Conservation (phyloP, 1,284 basidiomycete species). For the Thelephora terrestris region DNA sequence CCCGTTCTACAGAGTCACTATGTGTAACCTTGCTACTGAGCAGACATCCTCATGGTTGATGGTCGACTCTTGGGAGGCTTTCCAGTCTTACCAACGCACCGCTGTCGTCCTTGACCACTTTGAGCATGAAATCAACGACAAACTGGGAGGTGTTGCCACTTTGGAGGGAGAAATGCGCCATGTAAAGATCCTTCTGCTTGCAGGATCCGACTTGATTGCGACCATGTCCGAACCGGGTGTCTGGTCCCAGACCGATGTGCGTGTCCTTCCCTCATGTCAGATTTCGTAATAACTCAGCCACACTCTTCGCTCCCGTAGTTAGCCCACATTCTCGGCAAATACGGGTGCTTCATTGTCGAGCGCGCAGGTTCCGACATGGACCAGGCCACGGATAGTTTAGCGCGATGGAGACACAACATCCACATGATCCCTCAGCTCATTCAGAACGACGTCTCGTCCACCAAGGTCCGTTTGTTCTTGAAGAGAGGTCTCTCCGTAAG, state of each 20-base stretch:
- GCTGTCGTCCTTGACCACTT: slow-evolving; percentile 96
- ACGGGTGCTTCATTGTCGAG: slow-evolving; percentile 93
- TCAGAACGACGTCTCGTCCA: slow-evolving; percentile 96
- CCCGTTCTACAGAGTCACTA: slow-evolving; percentile 52
- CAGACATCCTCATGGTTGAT: slow-evolving; percentile 76
- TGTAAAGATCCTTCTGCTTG: slow-evolving; percentile 85
- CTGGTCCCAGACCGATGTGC: slow-evolving; percentile 89
- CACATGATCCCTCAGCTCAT: slow-evolving; percentile 93
- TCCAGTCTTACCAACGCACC: slow-evolving; percentile 90
- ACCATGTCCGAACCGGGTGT: slow-evolving; percentile 99
- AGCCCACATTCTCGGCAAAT: slow-evolving; percentile 91
- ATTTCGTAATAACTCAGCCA: slow-evolving; percentile 3
- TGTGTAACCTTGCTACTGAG: slow-evolving; percentile 83
- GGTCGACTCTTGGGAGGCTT: slow-evolving; percentile 96
- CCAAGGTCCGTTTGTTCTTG: slow-evolving; percentile 88
- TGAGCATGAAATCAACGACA: slow-evolving; percentile 84
- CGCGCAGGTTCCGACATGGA: slow-evolving; percentile 90
- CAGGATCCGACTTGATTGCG: slow-evolving; percentile 94
- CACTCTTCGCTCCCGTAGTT: slow-evolving; percentile 40
- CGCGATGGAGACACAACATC: slow-evolving; percentile 83
- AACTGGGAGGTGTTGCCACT: slow-evolving; percentile 61
- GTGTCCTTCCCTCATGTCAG: slow-evolving; percentile 19
- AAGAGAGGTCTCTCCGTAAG: slow-evolving; percentile 89
- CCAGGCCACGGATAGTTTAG: slow-evolving; percentile 66
- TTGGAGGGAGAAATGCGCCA: slow-evolving; percentile 52